Conservation (phyloP, 768 basidiomycete genomes). For the Polyporus arcularius region DNA sequence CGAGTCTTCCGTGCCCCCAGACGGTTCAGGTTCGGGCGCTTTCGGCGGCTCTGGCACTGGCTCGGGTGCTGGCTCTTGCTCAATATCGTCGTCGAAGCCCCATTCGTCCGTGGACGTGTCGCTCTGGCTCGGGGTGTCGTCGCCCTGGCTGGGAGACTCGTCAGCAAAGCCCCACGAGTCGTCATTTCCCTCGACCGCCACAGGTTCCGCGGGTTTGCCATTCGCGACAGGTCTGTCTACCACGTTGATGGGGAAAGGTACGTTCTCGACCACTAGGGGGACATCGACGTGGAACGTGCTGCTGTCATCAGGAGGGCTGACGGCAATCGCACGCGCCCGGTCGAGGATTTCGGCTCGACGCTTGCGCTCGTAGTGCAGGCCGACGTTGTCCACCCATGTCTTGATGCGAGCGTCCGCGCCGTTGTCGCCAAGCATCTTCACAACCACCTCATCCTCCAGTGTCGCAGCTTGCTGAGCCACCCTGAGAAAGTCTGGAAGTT, state of each 20-base stretch:
- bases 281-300: constrained; percentile 39
- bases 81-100: constrained; percentile 39
- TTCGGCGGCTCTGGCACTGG: constrained; percentile 7
- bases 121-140: constrained; percentile 31
- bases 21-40: constrained; percentile 10
- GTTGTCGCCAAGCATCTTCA: constrained; percentile 50
- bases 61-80: constrained; percentile 1
- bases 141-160: constrained; percentile 31
- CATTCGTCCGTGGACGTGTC: constrained; percentile 34
- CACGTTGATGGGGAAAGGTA: neutral
- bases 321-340: constrained; percentile 54
- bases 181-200: constrained; percentile 24
- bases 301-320: constrained; percentile 39
- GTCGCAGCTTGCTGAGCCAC: constrained; percentile 57
- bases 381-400: constrained; percentile 68
- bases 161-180: constrained; percentile 52
- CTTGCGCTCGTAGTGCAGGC: constrained; percentile 77
- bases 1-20: constrained; percentile 52
- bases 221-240: neutral
- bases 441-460: constrained; percentile 63
- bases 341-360: constrained; percentile 69
- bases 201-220: constrained; percentile 8
- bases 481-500: constrained; percentile 62
- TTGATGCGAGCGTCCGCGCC: constrained; percentile 55
- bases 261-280: constrained; percentile 8